Base-by-base conservation (phyloP, 345 rosid species). In the Lepidium sativum region DNA sequence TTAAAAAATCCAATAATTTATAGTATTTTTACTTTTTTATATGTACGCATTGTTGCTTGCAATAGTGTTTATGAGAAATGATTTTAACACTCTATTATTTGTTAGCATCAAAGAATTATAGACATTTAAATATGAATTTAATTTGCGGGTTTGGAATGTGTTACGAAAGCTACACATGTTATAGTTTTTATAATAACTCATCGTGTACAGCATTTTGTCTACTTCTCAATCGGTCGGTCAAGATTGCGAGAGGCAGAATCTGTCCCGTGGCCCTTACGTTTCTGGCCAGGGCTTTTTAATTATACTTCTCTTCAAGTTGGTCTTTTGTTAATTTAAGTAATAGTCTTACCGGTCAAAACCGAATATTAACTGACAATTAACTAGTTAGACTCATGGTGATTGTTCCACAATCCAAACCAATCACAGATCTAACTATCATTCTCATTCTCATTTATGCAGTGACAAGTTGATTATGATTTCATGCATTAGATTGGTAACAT, bases 321-420 rank as follows among this genome's bases (percentile, higher is more conserved):
- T 57, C 41, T 56, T 8, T 61, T 64, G 3, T 33, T 60, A 6
- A 33, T 52, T 25, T 37, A 54, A 53, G 13, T 56, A 65, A 57
- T 32, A 50, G 33, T 42, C 53, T 39, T 57, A 71, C 70, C 66
- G 54, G 76, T 71, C 70, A 56, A 62, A 61, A 54, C 55, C 6
- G 68, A 70, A 70, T 39, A 54, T 45, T 47, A 71, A 38, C 51
- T 29, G 52, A 63, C 51, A 47, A 60, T 69, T 34, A 54, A 70
- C 41, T 49, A 49, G 8, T 52, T 21, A 21, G 20, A 41, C 45
- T 60, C 31, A 43, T 49, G 29, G 27, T 49, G 41, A 32, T 6
- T 27, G 6, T 25, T 15, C 49, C 7, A 10, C 11, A 31, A 25
- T 25, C 38, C 8, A 35, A 15, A 35, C 39, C 16, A 57, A 34